Percentiles rank a stretch among this genome's conserved stretches.
Conservation (phyloP, 768 basidiomycete species). For the Russula compacta region DNA sequence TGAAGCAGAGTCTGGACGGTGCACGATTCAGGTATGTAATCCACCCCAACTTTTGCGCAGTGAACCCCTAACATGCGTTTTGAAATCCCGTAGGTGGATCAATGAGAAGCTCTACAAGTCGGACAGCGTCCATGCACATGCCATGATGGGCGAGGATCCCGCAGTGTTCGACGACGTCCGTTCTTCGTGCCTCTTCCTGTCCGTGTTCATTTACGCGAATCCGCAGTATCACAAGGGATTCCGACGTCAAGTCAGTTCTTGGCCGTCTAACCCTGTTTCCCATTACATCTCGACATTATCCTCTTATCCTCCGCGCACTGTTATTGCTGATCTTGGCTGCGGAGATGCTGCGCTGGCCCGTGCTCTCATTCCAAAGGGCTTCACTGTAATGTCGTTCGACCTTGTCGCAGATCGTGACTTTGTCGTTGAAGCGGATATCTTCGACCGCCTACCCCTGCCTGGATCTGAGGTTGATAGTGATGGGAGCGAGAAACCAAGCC, state of each 20-base stretch:
- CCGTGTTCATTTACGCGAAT: not conserved
- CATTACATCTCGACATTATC: constrained; percentile 64
- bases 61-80: not conserved
- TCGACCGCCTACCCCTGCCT: constrained; percentile 71
- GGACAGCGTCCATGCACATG: constrained; percentile 59
- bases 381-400: constrained; percentile 71
- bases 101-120: constrained; percentile 92
- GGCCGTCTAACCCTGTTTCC: constrained; percentile 92
- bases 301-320: constrained; percentile 50
- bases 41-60: not conserved
- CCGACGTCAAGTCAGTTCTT: constrained; percentile 80
- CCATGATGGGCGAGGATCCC: constrained; percentile 80
- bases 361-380: constrained; percentile 56
- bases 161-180: constrained; percentile 74
- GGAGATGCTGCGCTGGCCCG: constrained; percentile 88
- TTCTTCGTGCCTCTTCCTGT: constrained; percentile 7
- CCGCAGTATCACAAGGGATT: constrained; percentile 87
- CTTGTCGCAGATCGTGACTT: constrained; percentile 64
- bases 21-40: constrained; percentile 71
- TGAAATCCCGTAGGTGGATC: constrained; percentile 49
- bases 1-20: constrained; percentile 75
- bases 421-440: constrained; percentile 88
- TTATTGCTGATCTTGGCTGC: constrained; percentile 91
- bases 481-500: constrained; percentile 27
- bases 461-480: constrained; percentile 48